Conservation (phyloP, 148 eudicot genomes). For the Arbutus unedo region DNA sequence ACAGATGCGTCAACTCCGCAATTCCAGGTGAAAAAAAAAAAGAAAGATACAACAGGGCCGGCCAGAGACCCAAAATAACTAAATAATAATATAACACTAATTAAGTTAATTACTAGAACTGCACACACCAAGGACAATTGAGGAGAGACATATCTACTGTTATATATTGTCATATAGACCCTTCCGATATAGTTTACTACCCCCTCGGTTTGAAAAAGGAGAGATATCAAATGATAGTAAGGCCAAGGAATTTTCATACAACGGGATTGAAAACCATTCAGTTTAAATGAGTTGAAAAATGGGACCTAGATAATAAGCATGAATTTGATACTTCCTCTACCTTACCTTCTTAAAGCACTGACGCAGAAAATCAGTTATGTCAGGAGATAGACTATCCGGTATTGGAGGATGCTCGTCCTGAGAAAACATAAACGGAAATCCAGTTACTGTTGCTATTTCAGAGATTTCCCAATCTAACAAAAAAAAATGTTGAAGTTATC, state of each 20-base stretch:
- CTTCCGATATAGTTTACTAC: neutral
- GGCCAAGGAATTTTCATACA: neutral
- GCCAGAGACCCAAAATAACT: neutral
- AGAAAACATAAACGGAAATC: constrained; percentile 17
- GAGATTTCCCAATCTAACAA: neutral
- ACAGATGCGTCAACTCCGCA: neutral
- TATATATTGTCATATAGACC: neutral
- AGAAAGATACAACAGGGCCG: neutral
- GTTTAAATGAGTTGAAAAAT: neutral
- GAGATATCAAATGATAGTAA: neutral
- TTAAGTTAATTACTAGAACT: neutral
- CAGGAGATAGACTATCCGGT: constrained; percentile 88
- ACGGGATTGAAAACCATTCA: neutral
- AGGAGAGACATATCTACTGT: neutral
- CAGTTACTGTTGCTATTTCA: constrained; percentile 9
- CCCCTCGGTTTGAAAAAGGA: neutral
- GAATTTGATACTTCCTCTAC: constrained; percentile 10
- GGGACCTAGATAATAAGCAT: neutral
- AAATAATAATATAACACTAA: neutral
- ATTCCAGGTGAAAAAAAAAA: neutral
- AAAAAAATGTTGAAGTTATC: neutral
- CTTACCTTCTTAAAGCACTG: constrained; percentile 96
- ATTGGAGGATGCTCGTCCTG: constrained; percentile 99
- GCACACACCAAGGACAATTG: neutral
- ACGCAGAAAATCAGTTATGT: constrained; percentile 79